Conservation (phyloP, 2,329 filamentous ascomycete species). For the Nigrospora sphaerica region DNA sequence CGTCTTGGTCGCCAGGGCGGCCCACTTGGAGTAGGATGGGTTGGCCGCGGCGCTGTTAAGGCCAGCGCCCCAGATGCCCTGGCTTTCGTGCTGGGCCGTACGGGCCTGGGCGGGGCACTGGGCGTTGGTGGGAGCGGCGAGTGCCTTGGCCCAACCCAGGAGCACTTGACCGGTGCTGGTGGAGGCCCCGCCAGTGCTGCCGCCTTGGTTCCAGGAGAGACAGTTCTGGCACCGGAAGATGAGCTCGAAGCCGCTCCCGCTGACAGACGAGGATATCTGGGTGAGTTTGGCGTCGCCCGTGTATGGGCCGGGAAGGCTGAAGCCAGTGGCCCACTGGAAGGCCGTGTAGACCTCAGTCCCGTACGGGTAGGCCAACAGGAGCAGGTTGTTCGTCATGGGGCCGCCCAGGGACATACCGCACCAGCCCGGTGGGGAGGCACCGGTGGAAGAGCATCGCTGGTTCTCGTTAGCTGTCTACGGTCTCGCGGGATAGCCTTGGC, state of each 20-base stretch:
- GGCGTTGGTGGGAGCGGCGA: slow-evolving; percentile 31
- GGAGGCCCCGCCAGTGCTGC: slow-evolving; percentile 31
- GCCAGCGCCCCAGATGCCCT: slow-evolving; percentile 43
- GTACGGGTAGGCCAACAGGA: slow-evolving; percentile 52
- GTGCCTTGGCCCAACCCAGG: slow-evolving; percentile 50
- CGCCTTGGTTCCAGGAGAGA: slow-evolving; percentile 44
- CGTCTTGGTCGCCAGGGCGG: slow-evolving; percentile 33
- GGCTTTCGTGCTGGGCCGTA: slow-evolving; percentile 48
- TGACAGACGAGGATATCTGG: slow-evolving; percentile 51
- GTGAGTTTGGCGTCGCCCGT: slow-evolving; percentile 55
- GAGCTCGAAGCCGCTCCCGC: slow-evolving; percentile 50
- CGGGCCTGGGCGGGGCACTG: slow-evolving; percentile 34
- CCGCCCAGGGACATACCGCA: slow-evolving; percentile 50
- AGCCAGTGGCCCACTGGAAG: slow-evolving; percentile 51
- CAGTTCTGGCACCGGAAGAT: slow-evolving; percentile 60
- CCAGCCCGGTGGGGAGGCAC: slow-evolving; percentile 44
- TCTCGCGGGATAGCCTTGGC: background rate
- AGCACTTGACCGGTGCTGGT: slow-evolving; percentile 37
- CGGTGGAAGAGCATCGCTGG: slow-evolving; percentile 37
- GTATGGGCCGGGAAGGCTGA: slow-evolving; percentile 51
- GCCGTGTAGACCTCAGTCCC: slow-evolving; percentile 46
- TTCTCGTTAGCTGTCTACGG: background rate
- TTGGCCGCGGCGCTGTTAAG: slow-evolving; percentile 28
- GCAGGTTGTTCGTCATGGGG: slow-evolving; percentile 49
- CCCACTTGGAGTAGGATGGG: slow-evolving; percentile 34